Conservation (phyloP, 78 protist genomes). For the Dictyostelium brefeldianum region DNA sequence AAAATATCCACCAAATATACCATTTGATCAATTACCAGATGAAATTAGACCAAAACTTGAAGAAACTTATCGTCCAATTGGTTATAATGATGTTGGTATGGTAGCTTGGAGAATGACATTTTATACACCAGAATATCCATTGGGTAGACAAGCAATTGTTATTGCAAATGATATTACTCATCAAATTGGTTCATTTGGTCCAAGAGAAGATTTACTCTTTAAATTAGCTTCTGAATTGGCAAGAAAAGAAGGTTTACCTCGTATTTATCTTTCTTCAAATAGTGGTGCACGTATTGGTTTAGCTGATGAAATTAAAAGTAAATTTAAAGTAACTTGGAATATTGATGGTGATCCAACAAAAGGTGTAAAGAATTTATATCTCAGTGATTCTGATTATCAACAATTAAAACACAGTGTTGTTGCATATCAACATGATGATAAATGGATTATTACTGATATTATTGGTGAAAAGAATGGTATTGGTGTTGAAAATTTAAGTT, state of each 20-base stretch:
- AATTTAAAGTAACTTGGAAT: constrained; percentile 90
- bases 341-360: constrained; percentile 61
- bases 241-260: constrained; percentile 91
- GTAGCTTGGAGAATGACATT: constrained; percentile 92
- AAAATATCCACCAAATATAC: constrained; percentile 31
- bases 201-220: constrained; percentile 84
- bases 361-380: constrained; percentile 95
- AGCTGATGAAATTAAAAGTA: constrained; percentile 91
- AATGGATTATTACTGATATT: constrained; percentile 84
- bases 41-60: constrained; percentile 46
- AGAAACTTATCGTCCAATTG: constrained; percentile 76
- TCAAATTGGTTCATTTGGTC: constrained; percentile 95
- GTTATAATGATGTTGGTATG: constrained; percentile 93
- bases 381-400: constrained; percentile 88
- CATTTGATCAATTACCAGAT: constrained; percentile 49
- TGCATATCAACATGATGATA: constrained; percentile 65
- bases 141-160: constrained; percentile 92
- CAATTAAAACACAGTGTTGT: constrained; percentile 15
- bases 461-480: constrained; percentile 94
- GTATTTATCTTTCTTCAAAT: constrained; percentile 96
- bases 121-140: constrained; percentile 95
- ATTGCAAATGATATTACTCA: constrained; percentile 98
- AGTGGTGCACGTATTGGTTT: constrained; percentile 99
- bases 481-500: constrained; percentile 98
- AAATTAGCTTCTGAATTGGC: constrained; percentile 91